Conservation (phyloP, 495 filamentous ascomycete genomes). For the Aspergillus wentii region DNA sequence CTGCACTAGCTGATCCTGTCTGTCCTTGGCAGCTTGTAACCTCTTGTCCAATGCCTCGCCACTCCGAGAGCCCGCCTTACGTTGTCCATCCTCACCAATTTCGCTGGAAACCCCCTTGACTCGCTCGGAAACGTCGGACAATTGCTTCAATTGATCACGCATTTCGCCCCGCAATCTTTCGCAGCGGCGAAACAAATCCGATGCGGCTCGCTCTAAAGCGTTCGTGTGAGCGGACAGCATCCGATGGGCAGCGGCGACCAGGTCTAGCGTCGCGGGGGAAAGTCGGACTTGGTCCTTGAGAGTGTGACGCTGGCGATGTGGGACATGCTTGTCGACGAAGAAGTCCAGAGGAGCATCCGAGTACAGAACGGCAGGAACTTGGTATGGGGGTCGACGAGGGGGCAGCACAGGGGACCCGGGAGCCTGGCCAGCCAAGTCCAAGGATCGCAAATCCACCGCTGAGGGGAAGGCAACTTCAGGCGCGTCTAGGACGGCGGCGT, state of each 20-base stretch:
- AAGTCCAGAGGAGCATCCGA: constrained; percentile 50
- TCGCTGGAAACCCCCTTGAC: constrained; percentile 64
- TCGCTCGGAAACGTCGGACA: constrained; percentile 59
- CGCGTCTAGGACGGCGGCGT: constrained; percentile 62
- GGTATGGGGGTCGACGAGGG: constrained; percentile 61
- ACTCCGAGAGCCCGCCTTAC: constrained; percentile 34
- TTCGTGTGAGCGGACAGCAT: constrained; percentile 70
- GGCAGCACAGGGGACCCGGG: constrained; percentile 19
- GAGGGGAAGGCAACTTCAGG: constrained; percentile 41
- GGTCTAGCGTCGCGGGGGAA: constrained; percentile 66
- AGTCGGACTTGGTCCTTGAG: constrained; percentile 70
- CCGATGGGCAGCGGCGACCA: constrained; percentile 73
- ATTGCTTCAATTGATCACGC: constrained; percentile 61
- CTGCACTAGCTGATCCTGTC: constrained; percentile 53
- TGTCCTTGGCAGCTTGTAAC: constrained; percentile 52
- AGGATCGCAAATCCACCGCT: constrained; percentile 24
- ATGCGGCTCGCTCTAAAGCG: constrained; percentile 64
- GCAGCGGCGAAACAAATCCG: constrained; percentile 77
- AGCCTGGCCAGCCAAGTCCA: constrained; percentile 18
- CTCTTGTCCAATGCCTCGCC: constrained; percentile 55
- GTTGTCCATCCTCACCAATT: constrained; percentile 43
- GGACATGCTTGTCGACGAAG: constrained; percentile 57
- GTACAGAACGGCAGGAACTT: constrained; percentile 62
- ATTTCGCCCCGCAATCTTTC: constrained; percentile 69
- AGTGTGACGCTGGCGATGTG: constrained; percentile 53